Base-by-base conservation (phyloP, 768 basidiomycete genomes). In the Xerocomellus amylosporus region DNA sequence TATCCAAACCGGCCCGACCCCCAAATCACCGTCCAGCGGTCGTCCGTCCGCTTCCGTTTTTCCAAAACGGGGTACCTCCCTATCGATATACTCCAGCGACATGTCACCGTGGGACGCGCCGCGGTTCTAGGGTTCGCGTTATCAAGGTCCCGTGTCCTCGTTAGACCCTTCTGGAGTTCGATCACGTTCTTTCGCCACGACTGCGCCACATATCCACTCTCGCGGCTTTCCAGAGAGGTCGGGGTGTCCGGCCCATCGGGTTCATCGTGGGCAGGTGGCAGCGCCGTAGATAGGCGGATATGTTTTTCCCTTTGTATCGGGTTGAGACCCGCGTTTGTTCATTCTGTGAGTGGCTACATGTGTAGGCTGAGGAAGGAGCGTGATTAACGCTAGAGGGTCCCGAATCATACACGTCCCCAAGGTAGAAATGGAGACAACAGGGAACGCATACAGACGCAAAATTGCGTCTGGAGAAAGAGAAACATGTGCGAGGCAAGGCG, bases 321-420 rank as follows among this genome's bases (percentile, higher is more conserved):
- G 19, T 28, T 13, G 37, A 57, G 54, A 48, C 57, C 55, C 55
- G 30, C 46, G 19, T 51, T 17, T 33, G 47, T 60, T 22, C 46
- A 46, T 46, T 47, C 33, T 48, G 46, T 26, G 42, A 24, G 17
- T 50, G 17, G 19, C n/a, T 52, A 61, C 40, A 37, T 45, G 33
- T 12, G 20, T 48, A 33, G 28, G 20, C 12, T n/a, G 34, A 17
- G 17, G n/a, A 44, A 34, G 45, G 17, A 28, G 34, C 1, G 51
- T 22, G 43, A 48, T 40, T 13, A 51, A 41, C 55, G 49, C 52
- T 30, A 57, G 26, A 39, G 26, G 49, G 59, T 53, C 54, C 53
- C 59, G 39, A 55, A 31, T 55, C 33, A 45, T 52, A 60, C 30
- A 60, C 28, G 46, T 28, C 47, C 46, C 19, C 12, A 34, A 26